Evolutionary conservation across 768 basidiomycete genomes (phyloP).

Genomic region (Russula ochroleuca): DNA sequence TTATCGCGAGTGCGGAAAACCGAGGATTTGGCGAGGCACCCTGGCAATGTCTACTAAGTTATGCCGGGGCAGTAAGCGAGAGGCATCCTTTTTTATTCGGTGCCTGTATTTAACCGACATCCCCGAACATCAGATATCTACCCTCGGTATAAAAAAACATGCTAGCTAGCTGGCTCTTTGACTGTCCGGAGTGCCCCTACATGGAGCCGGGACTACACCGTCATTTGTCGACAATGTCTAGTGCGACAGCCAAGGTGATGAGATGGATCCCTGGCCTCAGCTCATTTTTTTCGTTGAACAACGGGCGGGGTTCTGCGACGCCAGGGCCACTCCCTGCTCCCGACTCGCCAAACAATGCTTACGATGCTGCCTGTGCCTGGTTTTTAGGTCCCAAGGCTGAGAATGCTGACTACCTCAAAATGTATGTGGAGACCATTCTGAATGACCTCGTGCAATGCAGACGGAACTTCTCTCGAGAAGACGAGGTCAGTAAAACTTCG

Average conservation of each 20-base stretch:
- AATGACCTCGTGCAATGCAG: conserved; percentile 31
- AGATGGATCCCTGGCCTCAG: conserved; percentile 11
- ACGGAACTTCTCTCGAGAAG: conserved; percentile 33
- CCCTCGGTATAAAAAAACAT: conserved; percentile 3
- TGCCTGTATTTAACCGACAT: background rate
- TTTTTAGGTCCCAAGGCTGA: conserved; percentile 42
- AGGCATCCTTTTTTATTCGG: too few species aligned
- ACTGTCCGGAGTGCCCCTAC: background rate
- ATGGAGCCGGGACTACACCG: background rate
- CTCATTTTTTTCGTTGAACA: background rate
- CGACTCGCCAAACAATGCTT: conserved; percentile 18
- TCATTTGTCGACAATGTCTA: background rate
- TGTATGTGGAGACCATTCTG: conserved; percentile 31
- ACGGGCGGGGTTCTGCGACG: background rate
- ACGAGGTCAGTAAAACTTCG: conserved; percentile 29
- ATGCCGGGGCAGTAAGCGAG: too few species aligned
- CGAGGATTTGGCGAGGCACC: too few species aligned
- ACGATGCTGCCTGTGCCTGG: conserved; percentile 36
- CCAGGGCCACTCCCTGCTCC: background rate
- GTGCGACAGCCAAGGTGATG: conserved; percentile 6
- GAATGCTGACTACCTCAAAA: conserved; percentile 34
- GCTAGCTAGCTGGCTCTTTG: too few species aligned
- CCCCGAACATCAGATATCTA: background rate
- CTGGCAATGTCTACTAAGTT: too few species aligned
- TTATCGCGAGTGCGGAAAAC: too few species aligned